phyloP scores from a whole-genome alignment of 2,329 filamentous ascomycete species.

The Rutstroemia sydowiana region DNA sequence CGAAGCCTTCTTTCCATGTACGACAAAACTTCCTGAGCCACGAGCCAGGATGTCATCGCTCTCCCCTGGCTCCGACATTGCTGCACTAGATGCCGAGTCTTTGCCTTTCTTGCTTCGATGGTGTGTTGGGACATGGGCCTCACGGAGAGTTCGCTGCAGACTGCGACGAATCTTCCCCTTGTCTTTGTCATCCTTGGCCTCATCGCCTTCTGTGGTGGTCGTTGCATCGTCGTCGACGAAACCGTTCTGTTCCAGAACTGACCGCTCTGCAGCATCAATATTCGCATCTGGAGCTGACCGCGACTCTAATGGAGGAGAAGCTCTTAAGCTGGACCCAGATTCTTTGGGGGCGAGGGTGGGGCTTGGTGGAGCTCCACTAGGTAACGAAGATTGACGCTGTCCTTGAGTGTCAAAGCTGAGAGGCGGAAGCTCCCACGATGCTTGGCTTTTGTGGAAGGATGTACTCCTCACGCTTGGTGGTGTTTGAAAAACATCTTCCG shows the following conservation, averaged over 20 bases:
- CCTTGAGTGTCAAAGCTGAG: slow-evolving; percentile 31
- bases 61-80: slow-evolving; percentile 38
- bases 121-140: slow-evolving; percentile 59
- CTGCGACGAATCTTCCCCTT: slow-evolving; percentile 64
- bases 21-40: slow-evolving; percentile 81
- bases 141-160: slow-evolving; percentile 81
- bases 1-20: slow-evolving; percentile 96
- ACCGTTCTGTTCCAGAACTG: slow-evolving; percentile 60
- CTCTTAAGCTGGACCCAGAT: slow-evolving; percentile 29
- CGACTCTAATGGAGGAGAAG: slow-evolving; percentile 27
- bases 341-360: slow-evolving; percentile 27
- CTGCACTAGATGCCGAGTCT: slow-evolving; percentile 56
- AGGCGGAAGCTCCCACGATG: slow-evolving; percentile 38
- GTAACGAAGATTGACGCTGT: slow-evolving; percentile 37
- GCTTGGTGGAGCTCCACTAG: slow-evolving; percentile 33
- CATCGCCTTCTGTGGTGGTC: slow-evolving; percentile 32
- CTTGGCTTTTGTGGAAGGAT: slow-evolving; percentile 35
- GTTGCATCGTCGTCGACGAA: slow-evolving; percentile 45
- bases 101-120: slow-evolving; percentile 71
- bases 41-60: slow-evolving; percentile 65
- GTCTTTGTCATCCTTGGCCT: slow-evolving; percentile 29
- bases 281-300: slow-evolving; percentile 28
- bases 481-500: slow-evolving; percentile 42
- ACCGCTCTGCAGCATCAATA: slow-evolving; percentile 57
- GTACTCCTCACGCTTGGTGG: slow-evolving; percentile 37